Base-by-base conservation (phyloP, 2,329 filamentous ascomycete species). In the Leptographium procerum region DNA sequence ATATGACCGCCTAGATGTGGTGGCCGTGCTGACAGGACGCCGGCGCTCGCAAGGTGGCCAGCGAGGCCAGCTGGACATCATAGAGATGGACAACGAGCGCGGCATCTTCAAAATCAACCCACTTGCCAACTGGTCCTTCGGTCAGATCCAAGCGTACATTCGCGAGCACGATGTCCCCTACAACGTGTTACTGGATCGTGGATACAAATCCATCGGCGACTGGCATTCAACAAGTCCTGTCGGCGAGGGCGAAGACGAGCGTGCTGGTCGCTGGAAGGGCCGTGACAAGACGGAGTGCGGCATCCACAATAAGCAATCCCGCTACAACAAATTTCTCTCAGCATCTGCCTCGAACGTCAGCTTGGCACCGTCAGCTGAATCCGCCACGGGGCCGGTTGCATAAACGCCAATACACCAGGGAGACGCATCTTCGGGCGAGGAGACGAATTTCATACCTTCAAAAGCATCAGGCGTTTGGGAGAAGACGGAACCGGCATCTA, bases 121-220 rank as follows among this genome's bases (percentile, higher is more conserved):
- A 14, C 77, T 99, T 63, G 91, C 91, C 69, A 90, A 91, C 75
- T 99, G 94, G 94, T 82, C 82, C 50, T 99, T 99, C 75, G 77
- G 84, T 62, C 88, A 97, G 70, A 92, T 99, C 61, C 86, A 91
- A 73, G 79, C 83, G 47, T 99, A 99, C 75, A 83, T 96, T 74
- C 82, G 85, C 66, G 85, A 88, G 67, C 83, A 96, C 77, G 75
- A 90, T 61, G 91, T 99, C 4, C 94, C 94, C 0, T 97, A 96
- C 80, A 99, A 99, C 71, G 85, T 82, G 62, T 82, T 99, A 33
- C 82, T 99, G 52, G 89, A 96, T 74, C 81, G 79, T 60, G 94
- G 94, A n/a, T 99, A 99, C 81, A 96, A 97, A 81, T 96, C 90
- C 64, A 81, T 99, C 62, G 94, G 94, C 62, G 94, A 99, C 78